Evolutionary conservation across 371 early-diverging fungal genomes (phyloP), one percentile per base, ranked within the genome.

Genomic region (Capillidium rhysosporum): DNA sequence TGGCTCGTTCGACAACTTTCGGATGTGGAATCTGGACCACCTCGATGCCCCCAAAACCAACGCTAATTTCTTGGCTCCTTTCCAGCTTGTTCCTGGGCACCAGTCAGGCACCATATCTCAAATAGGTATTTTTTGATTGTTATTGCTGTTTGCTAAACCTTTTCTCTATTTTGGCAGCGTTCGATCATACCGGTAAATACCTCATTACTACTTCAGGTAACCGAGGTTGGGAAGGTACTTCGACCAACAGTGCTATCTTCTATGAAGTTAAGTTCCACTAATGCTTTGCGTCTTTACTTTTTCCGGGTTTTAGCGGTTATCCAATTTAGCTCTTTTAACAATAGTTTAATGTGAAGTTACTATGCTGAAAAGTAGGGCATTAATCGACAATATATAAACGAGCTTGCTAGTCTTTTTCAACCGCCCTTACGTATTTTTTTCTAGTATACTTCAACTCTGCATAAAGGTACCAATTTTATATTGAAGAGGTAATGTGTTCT

Each of bases 1-100:
- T 57, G 89, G 86, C 0, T 95, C 95, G 0, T 76, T 76, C 25
- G 97, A 96, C 60, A 95, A 90, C 58, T 72, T 96, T 46, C 77
- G 97, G 25, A 63, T 92, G 41, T 96, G 91, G 92, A 84, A 92
- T 51, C 49, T 75, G 24, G 51, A 51, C 30, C 29, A 31, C 18
- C 5, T 16, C 18, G 48, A 23, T 14, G 26, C 56, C 9, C 64
- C 65, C 18, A 46, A 55, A 25, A 65, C 67, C 20, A 58, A 54
- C 20, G 69, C 69, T 1, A 65, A 69, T 54, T 65, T 71, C 14
- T 68, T 72, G 58, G 72, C 79, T 25, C 94, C 92, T 44, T 96
- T 91, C 69, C 82, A 87, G 47, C 80, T 86, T 49, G 75, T 96
- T 46, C 81, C 92, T 1, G 87, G 89, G 0, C 92, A 91, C 57